These are phyloP conservation scores for Phialocephala subalpina DNA, from an alignment of 2,329 filamentous ascomycete species.

Conservation along the genomic window DNA sequence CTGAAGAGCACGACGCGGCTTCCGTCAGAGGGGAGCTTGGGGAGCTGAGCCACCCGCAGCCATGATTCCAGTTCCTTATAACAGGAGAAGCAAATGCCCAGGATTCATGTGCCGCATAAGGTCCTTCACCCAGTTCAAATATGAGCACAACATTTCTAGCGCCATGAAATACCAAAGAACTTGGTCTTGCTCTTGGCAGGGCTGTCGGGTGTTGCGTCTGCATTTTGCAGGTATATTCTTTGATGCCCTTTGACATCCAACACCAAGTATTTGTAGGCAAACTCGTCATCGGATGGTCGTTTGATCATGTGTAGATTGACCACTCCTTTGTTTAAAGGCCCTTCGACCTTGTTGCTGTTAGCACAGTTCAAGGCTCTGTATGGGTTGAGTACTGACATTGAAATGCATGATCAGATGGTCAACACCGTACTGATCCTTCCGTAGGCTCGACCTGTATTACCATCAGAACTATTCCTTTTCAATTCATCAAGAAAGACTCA, in stretches of 20 bases:
- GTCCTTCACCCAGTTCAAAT: no score
- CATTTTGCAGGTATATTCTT: constrained; percentile 71
- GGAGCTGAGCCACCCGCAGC: no score
- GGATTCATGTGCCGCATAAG: no score
- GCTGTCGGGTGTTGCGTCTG: constrained; percentile 48
- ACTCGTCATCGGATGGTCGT: constrained; percentile 71
- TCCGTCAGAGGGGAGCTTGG: no score
- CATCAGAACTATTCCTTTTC: constrained; percentile 42
- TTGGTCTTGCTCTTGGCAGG: constrained; percentile 42
- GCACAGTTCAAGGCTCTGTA: constrained; percentile 14
- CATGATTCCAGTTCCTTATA: no score
- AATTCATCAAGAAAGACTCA: constrained; percentile 7
- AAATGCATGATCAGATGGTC: constrained; percentile 89
- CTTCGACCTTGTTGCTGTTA: constrained; percentile 68
- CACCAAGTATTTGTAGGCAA: constrained; percentile 81
- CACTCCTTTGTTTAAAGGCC: constrained; percentile 75
- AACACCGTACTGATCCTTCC: constrained; percentile 76
- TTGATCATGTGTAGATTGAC: constrained; percentile 83
- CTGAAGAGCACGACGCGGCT: no score
- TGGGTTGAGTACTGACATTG: constrained; percentile 60
- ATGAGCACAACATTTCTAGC: constrained; percentile 22
- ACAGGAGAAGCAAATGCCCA: no score
- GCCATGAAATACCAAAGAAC: constrained; percentile 44
- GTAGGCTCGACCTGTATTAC: constrained; percentile 63
- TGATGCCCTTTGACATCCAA: constrained; percentile 79